Percentiles rank a stretch among this genome's conserved stretches.
Conservation (phyloP, 768 basidiomycete genomes). For the Mycena amicta region DNA sequence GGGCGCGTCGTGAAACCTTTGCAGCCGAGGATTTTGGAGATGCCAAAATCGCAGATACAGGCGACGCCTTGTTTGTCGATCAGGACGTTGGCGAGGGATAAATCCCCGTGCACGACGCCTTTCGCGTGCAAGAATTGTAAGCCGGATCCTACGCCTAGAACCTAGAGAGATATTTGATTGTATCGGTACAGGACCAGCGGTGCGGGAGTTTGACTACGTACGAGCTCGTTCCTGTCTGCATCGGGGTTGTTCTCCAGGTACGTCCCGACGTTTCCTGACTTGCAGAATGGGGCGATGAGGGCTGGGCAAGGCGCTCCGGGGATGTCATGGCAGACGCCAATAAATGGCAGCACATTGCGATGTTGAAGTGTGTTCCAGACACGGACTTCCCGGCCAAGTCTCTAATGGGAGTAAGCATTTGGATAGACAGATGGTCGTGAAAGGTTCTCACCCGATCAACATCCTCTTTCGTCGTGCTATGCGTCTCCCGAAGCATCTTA, state of each 20-base stretch:
- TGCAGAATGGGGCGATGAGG: slow-evolving; percentile 10
- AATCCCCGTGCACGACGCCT: slow-evolving; percentile 12
- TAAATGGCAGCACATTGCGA: slow-evolving; percentile 13
- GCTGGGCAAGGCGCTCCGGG: neutral
- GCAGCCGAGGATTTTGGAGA: slow-evolving; percentile 10
- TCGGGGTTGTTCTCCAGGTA: slow-evolving; percentile 10
- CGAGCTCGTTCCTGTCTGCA: neutral
- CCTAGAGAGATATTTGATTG: neutral
- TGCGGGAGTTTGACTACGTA: neutral
- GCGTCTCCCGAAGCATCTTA: too few species aligned
- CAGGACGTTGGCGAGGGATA: slow-evolving; percentile 7
- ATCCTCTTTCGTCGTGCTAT: too few species aligned
- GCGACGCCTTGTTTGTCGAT: slow-evolving; percentile 15
- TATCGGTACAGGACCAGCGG: too few species aligned
- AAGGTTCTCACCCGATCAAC: too few species aligned
- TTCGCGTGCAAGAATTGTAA: slow-evolving; percentile 13
- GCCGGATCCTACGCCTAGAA: slow-evolving; percentile 10
- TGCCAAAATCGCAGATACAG: slow-evolving; percentile 16
- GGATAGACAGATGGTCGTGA: too few species aligned
- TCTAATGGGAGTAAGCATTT: too few species aligned
- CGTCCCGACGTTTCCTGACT: slow-evolving; percentile 4
- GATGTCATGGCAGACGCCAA: slow-evolving; percentile 10
- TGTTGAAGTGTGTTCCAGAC: slow-evolving; percentile 12
- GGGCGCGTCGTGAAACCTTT: slow-evolving; percentile 7
- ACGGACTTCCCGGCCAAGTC: slow-evolving; percentile 9